A percentile compares a stretch with the other conserved stretches of the same genome.
phyloP scores from a whole-genome alignment of 1,284 basidiomycete genomes.

The Heterobasidion irregulare region DNA sequence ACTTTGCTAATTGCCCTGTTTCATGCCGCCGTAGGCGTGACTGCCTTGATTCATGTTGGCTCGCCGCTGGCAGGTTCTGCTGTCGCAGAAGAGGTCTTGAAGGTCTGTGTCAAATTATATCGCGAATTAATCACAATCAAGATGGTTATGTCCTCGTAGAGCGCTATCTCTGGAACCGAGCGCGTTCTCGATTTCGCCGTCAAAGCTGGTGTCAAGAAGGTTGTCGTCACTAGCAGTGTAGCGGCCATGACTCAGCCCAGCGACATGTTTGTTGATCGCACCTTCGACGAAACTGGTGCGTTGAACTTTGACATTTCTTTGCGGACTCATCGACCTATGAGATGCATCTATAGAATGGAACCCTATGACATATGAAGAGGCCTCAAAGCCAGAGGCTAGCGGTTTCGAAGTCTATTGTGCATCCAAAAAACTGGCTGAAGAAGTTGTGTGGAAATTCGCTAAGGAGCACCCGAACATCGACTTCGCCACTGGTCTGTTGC shows the following conservation, averaged over 20 bases:
- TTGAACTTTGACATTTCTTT: neutral
- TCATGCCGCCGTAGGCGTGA: neutral
- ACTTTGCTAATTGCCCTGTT: neutral
- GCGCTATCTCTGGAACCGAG: neutral
- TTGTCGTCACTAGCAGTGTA: conserved; percentile 1
- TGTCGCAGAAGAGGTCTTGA: neutral
- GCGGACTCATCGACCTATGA: neutral
- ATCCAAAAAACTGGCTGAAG: conserved; percentile 17
- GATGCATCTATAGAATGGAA: neutral
- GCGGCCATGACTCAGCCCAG: neutral
- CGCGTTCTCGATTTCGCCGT: neutral
- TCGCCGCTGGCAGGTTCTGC: neutral
- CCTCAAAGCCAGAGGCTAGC: neutral
- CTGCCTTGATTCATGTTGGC: neutral
- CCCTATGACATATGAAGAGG: conserved; percentile 3
- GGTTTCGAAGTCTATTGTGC: conserved; percentile 9
- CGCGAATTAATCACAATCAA: neutral
- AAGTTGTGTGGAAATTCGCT: conserved; percentile 15
- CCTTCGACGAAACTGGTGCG: neutral
- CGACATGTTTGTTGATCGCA: neutral
- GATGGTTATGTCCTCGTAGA: neutral
- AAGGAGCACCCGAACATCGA: conserved; percentile 13
- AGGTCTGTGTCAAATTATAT: neutral
- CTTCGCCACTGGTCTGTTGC: conserved; percentile 10
- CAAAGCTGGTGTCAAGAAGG: neutral